Evolutionary conservation across 177 flowering plant species (phyloP), one percentile per base, ranked within the genome.

Genomic region (Telopea speciosissima): DNA sequence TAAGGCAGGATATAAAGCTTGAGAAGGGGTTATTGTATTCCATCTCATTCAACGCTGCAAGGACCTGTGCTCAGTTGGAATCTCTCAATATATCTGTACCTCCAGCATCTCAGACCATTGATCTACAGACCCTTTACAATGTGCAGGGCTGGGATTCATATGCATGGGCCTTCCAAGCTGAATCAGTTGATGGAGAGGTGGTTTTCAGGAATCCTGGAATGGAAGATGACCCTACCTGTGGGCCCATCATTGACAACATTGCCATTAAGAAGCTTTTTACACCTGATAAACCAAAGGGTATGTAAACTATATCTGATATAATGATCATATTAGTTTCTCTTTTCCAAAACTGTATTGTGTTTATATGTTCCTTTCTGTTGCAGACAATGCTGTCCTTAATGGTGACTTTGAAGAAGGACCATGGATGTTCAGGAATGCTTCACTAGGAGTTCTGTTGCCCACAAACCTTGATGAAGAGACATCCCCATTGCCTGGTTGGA

Each of bases 331-430:
- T 44, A 44, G 14, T 9, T 44, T 44, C 49, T 31, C 10, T 44
- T 44, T 9, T 10, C 19, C n/a, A n/a, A n/a, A n/a, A 21, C 12
- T 36, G 1, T 9, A 14, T 65, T 66, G 54, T 36, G 52, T 65
- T 33, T 65, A 33, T 33, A 65, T 33, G 56, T 22, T 21, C 6
- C 0, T 54, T 0, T 59, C 25, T 69, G 66, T 7, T 66, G 68
- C 88, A 92, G 99, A 83, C 63, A 91, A 95, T 75, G 91, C 86
- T 40, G 96, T 90, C 23, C 56, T 90, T n/a, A 95, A 93, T 73
- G 97, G 96, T 0, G 97, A 90, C 61, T 85, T 91, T 21, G 99
- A 95, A 72, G 96, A 89, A 84, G 99, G 99, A n/a, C 97, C 99
- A 24, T 95, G 91, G 92, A 81, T 95, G 88, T 93, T 85, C 79